Evolutionary conservation across 805 yeast genomes (phyloP), one percentile per base, ranked within the genome.

Genomic region (Nakazawaea ishiwadae): DNA sequence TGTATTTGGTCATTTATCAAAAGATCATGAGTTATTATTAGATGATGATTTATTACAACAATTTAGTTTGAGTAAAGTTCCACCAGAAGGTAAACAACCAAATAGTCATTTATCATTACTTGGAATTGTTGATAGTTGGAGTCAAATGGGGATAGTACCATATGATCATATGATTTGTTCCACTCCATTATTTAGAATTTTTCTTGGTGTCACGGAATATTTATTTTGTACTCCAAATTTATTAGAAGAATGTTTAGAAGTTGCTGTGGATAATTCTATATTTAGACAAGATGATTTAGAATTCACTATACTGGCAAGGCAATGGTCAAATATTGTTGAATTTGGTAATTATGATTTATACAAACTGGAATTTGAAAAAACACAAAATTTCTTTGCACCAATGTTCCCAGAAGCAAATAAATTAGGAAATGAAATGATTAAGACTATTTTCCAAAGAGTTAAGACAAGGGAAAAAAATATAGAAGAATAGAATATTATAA

Each of bases 81-180:
- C 86, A 2, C 68, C 66, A 12, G 80, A 73, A 7, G 77, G 77
- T 23, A 60, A 73, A 46, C 73, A 79, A 43, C 95, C 95, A 34
- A 93, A 93, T 59, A 86, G 96, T 3, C 99, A 93, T 60, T 66
- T 93, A 37, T 84, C 96, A 1, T 63, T 93, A 29, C 63, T 93
- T 42, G 95, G 95, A 1, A 89, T 93, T 35, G 98, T 87, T 2
- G 98, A 93, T 61, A 81, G 93, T 55, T 93, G 99, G 99, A 77
- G 74, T 53, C 81, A 80, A 48, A 63, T 87, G 32, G 84, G 83
- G 1, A 88, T 93, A 31, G 82, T 84, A 27, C 99, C 99, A 4
- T 91, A 93, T 56, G 96, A 91, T 59, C 99, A 93, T 62, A 90
- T 91, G 64, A 90, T 91, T 45, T 91, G 98, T 57, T 86, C 96